Conservation (phyloP, 352 stramenopile species). For the Blastocystis sp. region DNA sequence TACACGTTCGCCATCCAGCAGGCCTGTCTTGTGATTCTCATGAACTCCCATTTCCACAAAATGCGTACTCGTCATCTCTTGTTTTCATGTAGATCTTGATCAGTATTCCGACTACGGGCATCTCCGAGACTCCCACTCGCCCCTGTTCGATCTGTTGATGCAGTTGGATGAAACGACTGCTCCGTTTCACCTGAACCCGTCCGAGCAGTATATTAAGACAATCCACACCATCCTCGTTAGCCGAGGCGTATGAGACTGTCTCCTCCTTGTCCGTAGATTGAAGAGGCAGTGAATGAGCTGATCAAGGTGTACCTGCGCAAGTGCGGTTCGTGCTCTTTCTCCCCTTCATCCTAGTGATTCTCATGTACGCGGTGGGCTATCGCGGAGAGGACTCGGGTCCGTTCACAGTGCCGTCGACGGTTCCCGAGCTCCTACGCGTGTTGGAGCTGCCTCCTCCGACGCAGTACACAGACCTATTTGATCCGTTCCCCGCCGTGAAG, state of each 20-base stretch:
- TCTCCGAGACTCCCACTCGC: too few relatives aligned
- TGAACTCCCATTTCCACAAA: too few relatives aligned
- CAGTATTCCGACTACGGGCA: background rate
- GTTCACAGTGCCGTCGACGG: background rate
- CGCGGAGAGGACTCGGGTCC: background rate
- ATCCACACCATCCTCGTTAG: background rate
- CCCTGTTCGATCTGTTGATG: too few relatives aligned
- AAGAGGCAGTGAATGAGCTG: background rate
- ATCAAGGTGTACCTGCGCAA: slow-evolving; percentile 16
- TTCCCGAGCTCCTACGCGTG: background rate
- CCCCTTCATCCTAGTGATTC: background rate
- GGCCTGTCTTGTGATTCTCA: background rate
- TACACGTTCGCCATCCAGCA: slow-evolving; percentile 27
- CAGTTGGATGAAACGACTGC: too few relatives aligned
- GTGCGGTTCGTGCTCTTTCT: background rate
- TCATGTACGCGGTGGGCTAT: background rate
- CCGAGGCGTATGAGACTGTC: background rate
- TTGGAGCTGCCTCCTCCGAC: background rate
- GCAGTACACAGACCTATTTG: background rate
- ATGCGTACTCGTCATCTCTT: too few relatives aligned
- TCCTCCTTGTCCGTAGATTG: background rate
- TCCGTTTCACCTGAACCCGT: too few relatives aligned
- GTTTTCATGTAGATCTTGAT: background rate
- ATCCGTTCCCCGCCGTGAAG: background rate
- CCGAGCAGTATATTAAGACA: too few relatives aligned